These are phyloP conservation scores for Quercus agrifolia DNA, from an alignment of 306 rosid genomes.

Conservation along the genomic window DNA sequence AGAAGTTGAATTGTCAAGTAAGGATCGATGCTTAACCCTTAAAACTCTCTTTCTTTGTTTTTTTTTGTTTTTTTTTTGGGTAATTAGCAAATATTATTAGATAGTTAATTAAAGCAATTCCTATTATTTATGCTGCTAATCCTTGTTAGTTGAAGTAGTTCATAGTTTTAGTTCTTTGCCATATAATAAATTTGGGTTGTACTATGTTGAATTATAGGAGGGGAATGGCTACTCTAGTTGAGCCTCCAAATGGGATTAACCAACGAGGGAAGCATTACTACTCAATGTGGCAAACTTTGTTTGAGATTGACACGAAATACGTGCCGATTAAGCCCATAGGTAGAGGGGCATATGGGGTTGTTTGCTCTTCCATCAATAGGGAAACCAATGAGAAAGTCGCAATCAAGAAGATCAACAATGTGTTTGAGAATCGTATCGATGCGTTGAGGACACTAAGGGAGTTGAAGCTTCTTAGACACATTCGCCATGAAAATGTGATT, in stretches of 20 bases:
- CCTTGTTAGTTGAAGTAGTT: constrained; percentile 3
- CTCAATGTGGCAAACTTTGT: constrained; percentile 70
- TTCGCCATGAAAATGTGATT: constrained; percentile 78
- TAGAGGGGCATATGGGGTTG: constrained; percentile 80
- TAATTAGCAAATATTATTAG: constrained; percentile 9
- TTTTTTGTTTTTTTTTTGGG: neutral
- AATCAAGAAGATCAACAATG: constrained; percentile 76
- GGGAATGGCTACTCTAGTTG: constrained; percentile 67
- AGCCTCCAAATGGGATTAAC: constrained; percentile 58
- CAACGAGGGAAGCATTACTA: constrained; percentile 66
- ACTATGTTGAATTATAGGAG: constrained; percentile 32
- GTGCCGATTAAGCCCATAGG: constrained; percentile 81
- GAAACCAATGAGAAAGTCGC: constrained; percentile 84
- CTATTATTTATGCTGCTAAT: constrained; percentile 2
- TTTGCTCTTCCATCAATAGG: constrained; percentile 73
- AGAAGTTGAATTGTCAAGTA: constrained; percentile 46
- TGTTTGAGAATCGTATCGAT: constrained; percentile 60
- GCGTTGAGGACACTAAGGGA: constrained; percentile 83
- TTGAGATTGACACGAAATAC: constrained; percentile 81
- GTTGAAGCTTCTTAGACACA: constrained; percentile 66
- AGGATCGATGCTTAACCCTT: constrained; percentile 52
- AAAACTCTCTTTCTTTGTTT: neutral
- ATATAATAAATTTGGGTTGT: constrained; percentile 11
- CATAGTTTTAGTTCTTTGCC: neutral
- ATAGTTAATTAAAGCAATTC: constrained; percentile 10